Base-by-base conservation (phyloP, 73 alveolate species). In the Uronychia binucleata region DNA sequence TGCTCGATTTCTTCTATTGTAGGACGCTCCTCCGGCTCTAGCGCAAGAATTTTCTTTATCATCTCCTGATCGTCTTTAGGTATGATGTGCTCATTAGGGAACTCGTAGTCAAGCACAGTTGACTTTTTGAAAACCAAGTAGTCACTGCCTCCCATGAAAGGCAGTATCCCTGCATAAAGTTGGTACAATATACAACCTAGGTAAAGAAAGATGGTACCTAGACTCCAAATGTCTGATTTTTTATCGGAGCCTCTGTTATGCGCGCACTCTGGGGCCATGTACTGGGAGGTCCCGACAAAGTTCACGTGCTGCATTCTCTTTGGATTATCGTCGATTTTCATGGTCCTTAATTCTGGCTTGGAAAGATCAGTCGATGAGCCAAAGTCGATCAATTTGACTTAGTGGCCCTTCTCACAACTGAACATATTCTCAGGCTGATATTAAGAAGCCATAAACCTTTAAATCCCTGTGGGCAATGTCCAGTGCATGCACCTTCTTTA, bases 241-340 rank as follows among this genome's bases (percentile, higher is more conserved):
- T 81, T 33, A 1, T 33, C 28, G 1, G 92, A 75, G 0, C 85
- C 89, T 31, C 82, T 30, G 34, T 89, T 89, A n/a, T 84, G 83
- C 0, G 59, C 75, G 34, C 95, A 89, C 77, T 89, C 95, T 28
- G 95, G 95, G 30, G 95, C 86, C 95, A 89, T 89, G 57, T 80
- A 89, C 26, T 83, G 34, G 5, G 92, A 83, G 0, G 95, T 89
- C 29, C 95, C 95, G 11, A 89, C 95, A 57, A 89, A 89, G 58
- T 89, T 83, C 0, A 83, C 77, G 59, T 84, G 89, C 77, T 89
- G 30, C n/a, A 57, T 31, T 46, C 95, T 77, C 57, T 84, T 83
- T 1, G 92, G 95, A 57, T 89, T 82, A n/a, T 89, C 89, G 67
- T 89, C 95, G 0, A 84, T 78, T 19, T 78, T 57, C n/a, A 57